Base-by-base conservation (phyloP, 2,329 filamentous ascomycete species). In the Colletotrichum limetticola region DNA sequence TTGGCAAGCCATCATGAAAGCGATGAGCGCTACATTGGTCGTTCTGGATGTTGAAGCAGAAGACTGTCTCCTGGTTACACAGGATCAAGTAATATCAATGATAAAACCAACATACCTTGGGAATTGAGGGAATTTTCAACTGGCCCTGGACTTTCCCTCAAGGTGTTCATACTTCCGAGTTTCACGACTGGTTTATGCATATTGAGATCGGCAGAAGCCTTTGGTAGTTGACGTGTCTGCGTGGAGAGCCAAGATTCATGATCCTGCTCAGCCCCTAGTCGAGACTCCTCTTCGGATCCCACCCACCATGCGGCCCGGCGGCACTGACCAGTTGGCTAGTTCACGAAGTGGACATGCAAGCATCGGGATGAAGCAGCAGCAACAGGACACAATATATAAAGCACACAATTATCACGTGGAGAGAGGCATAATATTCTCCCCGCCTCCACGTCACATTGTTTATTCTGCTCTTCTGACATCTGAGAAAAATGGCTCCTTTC, bases 401-500 rank as follows among this genome's bases (percentile, higher is more conserved):
- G 30, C 24, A 61, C 32, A 57, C 62, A 46, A 24, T 70, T 35
- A 26, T 72, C 69, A 72, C 65, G 69, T 72, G 65, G 70, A 30
- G 60, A 22, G 53, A 30, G 11, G 60, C 42, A 35, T 26, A 26
- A 53, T 19, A 30, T 24, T 49, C 59, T 26, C 59, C 19, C 16
- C 66, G 60, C 56, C 66, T 55, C 35, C 55, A 65, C 66, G 70
- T 42, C 49, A 30, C 49, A 32, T 32, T 56, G 46, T 56, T 66
- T 9, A 61, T 56, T 58, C 52, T 57, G 55, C 32, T 37, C 56
- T 49, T 61, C 56, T 32, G 35, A 63, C 22, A 70, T 37, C 55
- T 16, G 62, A 46, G 55, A 61, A 71, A 42, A 61, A 85, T 85
- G 83, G 76, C 82, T 76, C 82, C 70, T 65, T 72, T 66, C 60